Base-by-base conservation (phyloP, 345 rosid genomes). In the Gossypium rotundifolium region DNA sequence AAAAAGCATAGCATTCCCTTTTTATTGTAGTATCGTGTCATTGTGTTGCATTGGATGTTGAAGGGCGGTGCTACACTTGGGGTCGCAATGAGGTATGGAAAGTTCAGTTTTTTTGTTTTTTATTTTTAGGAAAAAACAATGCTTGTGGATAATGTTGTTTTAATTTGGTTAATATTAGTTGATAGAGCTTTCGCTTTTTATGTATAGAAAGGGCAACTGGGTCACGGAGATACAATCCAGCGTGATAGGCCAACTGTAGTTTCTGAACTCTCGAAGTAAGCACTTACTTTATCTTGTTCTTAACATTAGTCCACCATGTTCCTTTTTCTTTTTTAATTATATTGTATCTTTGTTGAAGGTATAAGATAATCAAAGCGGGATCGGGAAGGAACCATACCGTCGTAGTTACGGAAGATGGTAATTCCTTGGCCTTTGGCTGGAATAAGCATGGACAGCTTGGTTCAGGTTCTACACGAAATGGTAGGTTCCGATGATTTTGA, bases 361-460 rank as follows among this genome's bases (percentile, higher is more conserved):
- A 89, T 83, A 92, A 88, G 62, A 87, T 89, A 79, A 79, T 88
- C 42, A 85, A 63, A 81, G 98, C 97, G 2, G 88, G 84, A 74
- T 85, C 87, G 8, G 98, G 98, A 68, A 90, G 81, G 88, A 90
- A 60, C 78, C 97, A 94, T 77, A 89, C 97, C 0, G 90, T 92
- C 10, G 91, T 92, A 78, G 89, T 94, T 70, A 88, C 95, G 62
- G 89, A 84, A 52, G 89, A 90, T 22, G 97, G 98, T 18, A 79
- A 78, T 65, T 92, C 97, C 16, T 77, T 94, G 59, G 92, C 93
- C 74, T 94, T 94, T 79, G 98, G 98, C 61, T 94, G 95, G 97
- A 94, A 94, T 77, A 94, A 92, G 75, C 90, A 89, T 82, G 98
- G 98, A 65, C 97, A 94, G 81, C 87, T 94, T 82, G 97, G 98